These are phyloP conservation scores for Clarireedia sp. DNA, from an alignment of 2,329 filamentous ascomycete species.

Conservation along the genomic window DNA sequence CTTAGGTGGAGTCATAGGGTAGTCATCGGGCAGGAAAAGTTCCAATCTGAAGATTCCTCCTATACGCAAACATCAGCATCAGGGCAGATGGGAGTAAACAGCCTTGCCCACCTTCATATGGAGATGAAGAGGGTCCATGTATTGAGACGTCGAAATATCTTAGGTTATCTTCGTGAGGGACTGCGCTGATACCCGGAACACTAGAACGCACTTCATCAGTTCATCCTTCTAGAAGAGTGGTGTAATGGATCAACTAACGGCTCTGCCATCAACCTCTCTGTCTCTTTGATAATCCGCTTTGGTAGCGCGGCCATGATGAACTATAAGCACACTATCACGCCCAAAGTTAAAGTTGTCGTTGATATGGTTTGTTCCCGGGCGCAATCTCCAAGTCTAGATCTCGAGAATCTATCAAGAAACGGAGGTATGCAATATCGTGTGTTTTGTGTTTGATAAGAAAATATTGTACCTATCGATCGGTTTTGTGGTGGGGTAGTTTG, in stretches of 20 bases:
- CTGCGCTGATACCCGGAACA: constrained; percentile 89
- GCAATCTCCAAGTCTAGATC: background rate
- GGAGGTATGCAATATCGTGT: background rate
- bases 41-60: constrained; percentile 89
- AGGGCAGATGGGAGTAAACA: background rate
- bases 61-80: constrained; percentile 14
- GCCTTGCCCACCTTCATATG: constrained; percentile 71
- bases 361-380: background rate
- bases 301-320: constrained; percentile 58
- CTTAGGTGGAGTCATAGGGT: constrained; percentile 97
- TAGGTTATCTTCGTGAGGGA: constrained; percentile 94
- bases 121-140: constrained; percentile 82
- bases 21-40: constrained; percentile 95
- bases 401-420: background rate
- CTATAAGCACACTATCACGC: too few species aligned
- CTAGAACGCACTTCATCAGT: constrained; percentile 38
- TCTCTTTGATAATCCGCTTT: constrained; percentile 98
- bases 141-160: constrained; percentile 98
- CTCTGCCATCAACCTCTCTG: constrained; percentile 91
- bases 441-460: constrained; percentile 7
- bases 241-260: constrained; percentile 53
- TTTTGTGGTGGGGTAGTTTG: background rate
- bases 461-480: background rate
- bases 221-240: background rate
- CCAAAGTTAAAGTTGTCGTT: background rate